These are phyloP conservation scores for Phytophthora constricta DNA, from an alignment of 352 stramenopile genomes.

Conservation along the genomic window DNA sequence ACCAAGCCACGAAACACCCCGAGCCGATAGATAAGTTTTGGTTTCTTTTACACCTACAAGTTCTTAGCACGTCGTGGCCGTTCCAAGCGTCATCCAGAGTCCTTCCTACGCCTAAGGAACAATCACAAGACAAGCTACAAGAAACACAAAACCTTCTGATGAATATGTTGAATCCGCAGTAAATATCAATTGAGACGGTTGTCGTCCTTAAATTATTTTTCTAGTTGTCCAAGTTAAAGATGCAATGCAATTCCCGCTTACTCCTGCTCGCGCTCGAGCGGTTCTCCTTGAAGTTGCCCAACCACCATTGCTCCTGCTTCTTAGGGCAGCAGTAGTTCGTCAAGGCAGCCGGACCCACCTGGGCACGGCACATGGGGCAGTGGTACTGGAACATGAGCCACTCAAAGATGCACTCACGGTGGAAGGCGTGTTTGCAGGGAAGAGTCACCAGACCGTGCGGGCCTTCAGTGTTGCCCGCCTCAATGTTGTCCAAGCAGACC, in stretches of 20 bases:
- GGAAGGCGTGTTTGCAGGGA: slow-evolving; percentile 74
- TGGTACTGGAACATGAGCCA: slow-evolving; percentile 78
- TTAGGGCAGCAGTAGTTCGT: slow-evolving; percentile 67
- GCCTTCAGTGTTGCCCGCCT: slow-evolving; percentile 31
- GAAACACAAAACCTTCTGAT: too few species aligned
- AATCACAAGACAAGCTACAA: too few species aligned
- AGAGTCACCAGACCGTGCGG: slow-evolving; percentile 48
- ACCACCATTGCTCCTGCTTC: slow-evolving; percentile 68
- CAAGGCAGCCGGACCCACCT: slow-evolving; percentile 59
- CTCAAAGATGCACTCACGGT: slow-evolving; percentile 79
- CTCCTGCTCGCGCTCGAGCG: slow-evolving; percentile 33
- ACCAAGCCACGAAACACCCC: too few species aligned
- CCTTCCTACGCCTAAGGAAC: too few species aligned
- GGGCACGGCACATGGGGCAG: slow-evolving; percentile 68
- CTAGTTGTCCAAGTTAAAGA: neutral
- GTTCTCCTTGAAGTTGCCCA: slow-evolving; percentile 64
- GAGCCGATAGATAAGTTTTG: too few species aligned
- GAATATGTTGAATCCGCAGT: too few species aligned
- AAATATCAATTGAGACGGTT: slow-evolving; percentile 4
- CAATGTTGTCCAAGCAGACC: slow-evolving; percentile 44
- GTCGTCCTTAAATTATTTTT: slow-evolving; percentile 25
- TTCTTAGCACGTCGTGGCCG: too few species aligned
- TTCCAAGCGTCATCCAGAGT: too few species aligned
- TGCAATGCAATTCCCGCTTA: slow-evolving; percentile 9
- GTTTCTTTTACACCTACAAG: too few species aligned